Evolutionary conservation across 2,329 filamentous ascomycete species (phyloP).

Genomic region (Aspergillus carbonarius): DNA sequence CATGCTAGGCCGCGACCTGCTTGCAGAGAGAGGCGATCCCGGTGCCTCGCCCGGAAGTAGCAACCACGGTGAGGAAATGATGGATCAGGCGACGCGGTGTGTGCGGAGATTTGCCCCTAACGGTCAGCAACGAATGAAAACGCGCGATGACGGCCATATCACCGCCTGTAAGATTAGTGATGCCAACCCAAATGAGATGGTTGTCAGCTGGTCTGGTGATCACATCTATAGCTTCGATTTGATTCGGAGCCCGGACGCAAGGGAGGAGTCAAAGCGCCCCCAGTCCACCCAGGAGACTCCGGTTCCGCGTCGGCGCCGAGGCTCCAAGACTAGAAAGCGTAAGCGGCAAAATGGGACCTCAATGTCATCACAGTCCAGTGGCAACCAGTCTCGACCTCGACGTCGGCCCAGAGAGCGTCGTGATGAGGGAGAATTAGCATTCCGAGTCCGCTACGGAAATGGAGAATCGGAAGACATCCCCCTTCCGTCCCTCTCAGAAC

Average conservation of each 20-base stretch:
- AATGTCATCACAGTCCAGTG: constrained; percentile 44
- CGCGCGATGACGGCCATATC: constrained; percentile 61
- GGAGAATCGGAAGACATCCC: constrained; percentile 60
- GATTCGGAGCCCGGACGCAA: constrained; percentile 56
- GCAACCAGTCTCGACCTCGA: constrained; percentile 48
- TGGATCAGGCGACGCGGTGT: constrained; percentile 62
- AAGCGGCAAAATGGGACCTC: constrained; percentile 54
- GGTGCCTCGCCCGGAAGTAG: constrained; percentile 43
- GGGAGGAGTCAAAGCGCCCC: constrained; percentile 37
- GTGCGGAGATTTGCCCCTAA: constrained; percentile 65
- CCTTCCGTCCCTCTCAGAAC: constrained; percentile 39
- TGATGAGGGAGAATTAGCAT: constrained; percentile 47
- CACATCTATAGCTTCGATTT: constrained; percentile 68
- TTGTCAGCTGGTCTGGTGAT: constrained; percentile 68
- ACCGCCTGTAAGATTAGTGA: constrained; percentile 71
- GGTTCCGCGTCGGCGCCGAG: constrained; percentile 31
- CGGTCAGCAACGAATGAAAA: constrained; percentile 50
- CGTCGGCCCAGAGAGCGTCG: constrained; percentile 45
- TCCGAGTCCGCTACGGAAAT: constrained; percentile 60
- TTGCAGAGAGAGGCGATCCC: constrained; percentile 53
- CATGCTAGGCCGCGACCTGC: constrained; percentile 62
- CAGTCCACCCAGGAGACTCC: constrained; percentile 26
- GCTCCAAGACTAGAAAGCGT: constrained; percentile 52
- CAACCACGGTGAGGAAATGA: constrained; percentile 53
- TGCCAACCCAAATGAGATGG: constrained; percentile 65